These are phyloP conservation scores for Coccomyxa sp. DNA, from an alignment of 139 green algal genomes.

Conservation along the genomic window DNA sequence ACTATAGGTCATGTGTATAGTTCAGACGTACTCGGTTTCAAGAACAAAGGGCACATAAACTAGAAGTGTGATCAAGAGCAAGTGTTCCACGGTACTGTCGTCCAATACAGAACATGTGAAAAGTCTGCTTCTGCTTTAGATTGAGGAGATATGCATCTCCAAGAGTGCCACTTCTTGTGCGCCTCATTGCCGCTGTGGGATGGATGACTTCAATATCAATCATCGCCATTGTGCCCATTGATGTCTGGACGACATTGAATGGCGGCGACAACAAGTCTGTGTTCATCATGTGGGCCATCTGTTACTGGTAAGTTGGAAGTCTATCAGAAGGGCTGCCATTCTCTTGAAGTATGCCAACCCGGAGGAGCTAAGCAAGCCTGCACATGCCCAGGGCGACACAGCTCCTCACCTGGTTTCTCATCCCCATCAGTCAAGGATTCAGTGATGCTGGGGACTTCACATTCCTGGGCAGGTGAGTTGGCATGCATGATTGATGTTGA, in stretches of 20 bases:
- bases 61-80: no score
- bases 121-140: constrained; percentile 20
- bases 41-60: no score
- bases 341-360: no score
- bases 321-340: background rate
- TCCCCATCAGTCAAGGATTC: constrained; percentile 86
- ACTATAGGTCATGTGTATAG: background rate
- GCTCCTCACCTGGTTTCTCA: constrained; percentile 76
- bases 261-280: constrained; percentile 20
- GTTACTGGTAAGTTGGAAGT: constrained; percentile 55
- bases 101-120: background rate
- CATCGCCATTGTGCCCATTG: constrained; percentile 78
- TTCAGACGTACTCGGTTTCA: background rate
- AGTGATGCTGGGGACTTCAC: constrained; percentile 86
- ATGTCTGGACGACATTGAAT: constrained; percentile 61
- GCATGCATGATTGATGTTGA: background rate
- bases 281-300: constrained; percentile 58
- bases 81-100: no score
- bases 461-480: constrained; percentile 25
- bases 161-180: constrained; percentile 41
- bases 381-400: constrained; percentile 61
- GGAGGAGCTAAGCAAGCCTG: no score
- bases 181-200: constrained; percentile 49
- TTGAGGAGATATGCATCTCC: constrained; percentile 55
- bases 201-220: constrained; percentile 85